Base-by-base conservation (phyloP, 352 stramenopile genomes). In the Hyaloperonospora brassicae region DNA sequence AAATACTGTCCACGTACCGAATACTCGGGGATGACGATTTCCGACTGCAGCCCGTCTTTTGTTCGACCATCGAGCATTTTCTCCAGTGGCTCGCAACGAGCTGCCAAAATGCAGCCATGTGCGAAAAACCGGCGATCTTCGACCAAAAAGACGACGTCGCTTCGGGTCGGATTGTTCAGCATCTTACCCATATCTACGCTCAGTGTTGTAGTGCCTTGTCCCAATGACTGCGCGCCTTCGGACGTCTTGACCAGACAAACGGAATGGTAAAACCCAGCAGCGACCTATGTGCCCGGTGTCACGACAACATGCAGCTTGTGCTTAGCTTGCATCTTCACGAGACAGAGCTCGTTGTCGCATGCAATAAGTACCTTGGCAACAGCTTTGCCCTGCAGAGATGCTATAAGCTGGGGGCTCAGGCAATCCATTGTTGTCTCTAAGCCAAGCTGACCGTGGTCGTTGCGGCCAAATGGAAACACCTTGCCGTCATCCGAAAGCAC, bases 391-490 rank as follows among this genome's bases (percentile, higher is more conserved):
- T 73, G 64, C 9, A 93, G 47, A 23, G 73, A 68, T 17, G 79
- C 74, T 22, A 93, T 87, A 44, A 89, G 68, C 48, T 89, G 82
- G 11, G 84, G 80, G 35, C 72, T 83, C 17, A 74, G 40, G 21
- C 86, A 92, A 56, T 95, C 83, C 7, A 89, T 44, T 2, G 61
- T 72, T 22, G 79, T 84, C 44, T 89, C 76, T 11, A 89, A 64
- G 1, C 88, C 90, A 34, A 98, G 73, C 40, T 98, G 91, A 1
- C 91, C 91, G 62, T 97, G 90, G 52, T 97, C 96, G 61, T 98
- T 98, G 30, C 90, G 71, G 22, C 91, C 91, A 64, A 96, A 97
- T 17, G 95, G 90, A 51, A 90, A 93, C 38, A 95, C 84, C 57
- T 86, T 87, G 8, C 84, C 86, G 30, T 91, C 75, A n/a, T 89